Percentiles rank a stretch among this genome's conserved stretches.
phyloP scores from a whole-genome alignment of 2,329 filamentous ascomycete species.

The Botrytis aclada region DNA sequence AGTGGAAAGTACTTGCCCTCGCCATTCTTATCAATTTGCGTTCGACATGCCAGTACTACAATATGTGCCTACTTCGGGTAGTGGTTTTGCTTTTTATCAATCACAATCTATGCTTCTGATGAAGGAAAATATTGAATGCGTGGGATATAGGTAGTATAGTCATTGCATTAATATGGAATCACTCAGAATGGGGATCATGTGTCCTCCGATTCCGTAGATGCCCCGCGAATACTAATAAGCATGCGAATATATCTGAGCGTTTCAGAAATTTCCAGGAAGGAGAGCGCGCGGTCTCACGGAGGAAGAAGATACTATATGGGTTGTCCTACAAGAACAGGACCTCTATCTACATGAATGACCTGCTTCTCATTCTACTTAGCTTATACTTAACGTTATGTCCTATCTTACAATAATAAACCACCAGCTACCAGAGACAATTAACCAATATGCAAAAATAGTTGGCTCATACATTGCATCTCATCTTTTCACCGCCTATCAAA shows the following conservation, averaged over 20 bases:
- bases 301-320: no score
- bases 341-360: background rate
- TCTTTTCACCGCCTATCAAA: background rate
- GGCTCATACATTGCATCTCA: background rate
- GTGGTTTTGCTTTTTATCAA: background rate
- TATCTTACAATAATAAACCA: background rate
- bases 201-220: background rate
- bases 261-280: background rate
- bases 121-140: no score
- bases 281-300: background rate
- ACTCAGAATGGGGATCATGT: background rate
- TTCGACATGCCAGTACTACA: background rate
- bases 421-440: background rate
- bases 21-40: no score
- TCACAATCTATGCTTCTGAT: background rate
- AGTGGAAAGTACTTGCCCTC: no score
- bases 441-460: background rate
- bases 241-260: background rate
- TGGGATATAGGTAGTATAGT: background rate
- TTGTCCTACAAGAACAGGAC: background rate
- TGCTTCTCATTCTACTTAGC: background rate
- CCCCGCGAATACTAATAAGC: background rate
- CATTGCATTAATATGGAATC: background rate
- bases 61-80: no score
- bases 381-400: background rate